phyloP scores from a whole-genome alignment of 2,329 filamentous ascomycete genomes.

The Xylaria sp. region DNA sequence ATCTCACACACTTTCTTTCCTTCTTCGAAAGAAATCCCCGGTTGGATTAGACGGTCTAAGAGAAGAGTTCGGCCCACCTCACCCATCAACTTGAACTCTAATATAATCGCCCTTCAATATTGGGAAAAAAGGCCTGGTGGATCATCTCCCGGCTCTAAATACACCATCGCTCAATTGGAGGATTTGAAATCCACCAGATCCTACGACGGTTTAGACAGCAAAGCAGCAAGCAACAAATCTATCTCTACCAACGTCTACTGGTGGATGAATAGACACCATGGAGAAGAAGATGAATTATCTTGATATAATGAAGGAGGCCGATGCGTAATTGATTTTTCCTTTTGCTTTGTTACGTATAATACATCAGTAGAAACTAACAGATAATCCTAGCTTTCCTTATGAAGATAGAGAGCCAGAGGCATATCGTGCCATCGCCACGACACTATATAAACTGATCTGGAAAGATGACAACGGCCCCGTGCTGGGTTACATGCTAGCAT shows the following conservation, averaged over 20 bases:
- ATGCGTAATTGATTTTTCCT: slow-evolving; percentile 56
- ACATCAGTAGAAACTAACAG: slow-evolving; percentile 5
- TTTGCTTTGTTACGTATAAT: neutral
- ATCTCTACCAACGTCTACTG: neutral
- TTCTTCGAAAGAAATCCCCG: neutral
- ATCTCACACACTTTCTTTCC: neutral
- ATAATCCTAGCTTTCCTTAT: slow-evolving; percentile 76
- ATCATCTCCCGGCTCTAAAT: neutral
- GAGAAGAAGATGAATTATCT: slow-evolving; percentile 53
- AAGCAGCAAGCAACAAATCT: neutral
- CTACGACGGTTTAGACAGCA: slow-evolving; percentile 4
- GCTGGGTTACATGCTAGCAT: slow-evolving; percentile 68
- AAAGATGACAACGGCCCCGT: slow-evolving; percentile 57
- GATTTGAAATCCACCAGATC: slow-evolving; percentile 5
- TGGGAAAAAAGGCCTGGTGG: too few species aligned
- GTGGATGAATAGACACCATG: slow-evolving; percentile 18
- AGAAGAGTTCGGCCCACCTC: neutral
- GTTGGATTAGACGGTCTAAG: neutral
- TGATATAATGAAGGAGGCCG: slow-evolving; percentile 64
- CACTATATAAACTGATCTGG: slow-evolving; percentile 74
- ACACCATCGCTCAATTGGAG: neutral
- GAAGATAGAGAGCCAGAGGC: slow-evolving; percentile 66
- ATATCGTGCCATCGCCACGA: slow-evolving; percentile 66
- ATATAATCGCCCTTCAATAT: neutral
- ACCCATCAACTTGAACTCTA: neutral